phyloP scores from a whole-genome alignment of 306 rosid genomes.

The Medicago lupulina region DNA sequence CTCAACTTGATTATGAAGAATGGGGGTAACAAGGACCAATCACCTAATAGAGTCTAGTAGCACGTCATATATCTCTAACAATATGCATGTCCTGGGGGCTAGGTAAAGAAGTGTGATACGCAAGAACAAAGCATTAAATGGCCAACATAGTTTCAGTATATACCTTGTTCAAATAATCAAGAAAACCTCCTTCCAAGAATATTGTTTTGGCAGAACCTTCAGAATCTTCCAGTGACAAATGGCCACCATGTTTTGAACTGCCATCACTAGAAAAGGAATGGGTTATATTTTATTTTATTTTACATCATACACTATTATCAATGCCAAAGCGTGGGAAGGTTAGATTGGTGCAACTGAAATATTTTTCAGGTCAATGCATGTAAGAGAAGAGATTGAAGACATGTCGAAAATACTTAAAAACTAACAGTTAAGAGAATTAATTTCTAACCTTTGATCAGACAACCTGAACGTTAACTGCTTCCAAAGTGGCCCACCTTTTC shows the following conservation, averaged over 20 bases:
- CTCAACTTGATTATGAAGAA: conserved; percentile 12
- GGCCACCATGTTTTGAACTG: conserved; percentile 67
- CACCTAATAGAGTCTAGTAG: conserved; percentile 6
- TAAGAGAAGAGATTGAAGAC: conserved; percentile 24
- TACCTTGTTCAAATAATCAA: conserved; percentile 87
- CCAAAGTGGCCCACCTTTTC: conserved; percentile 93
- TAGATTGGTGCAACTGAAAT: conserved; percentile 2
- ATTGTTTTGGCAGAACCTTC: conserved; percentile 59
- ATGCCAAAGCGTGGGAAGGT: conserved; percentile 4
- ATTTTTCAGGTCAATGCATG: conserved; percentile 16
- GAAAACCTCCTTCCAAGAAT: conserved; percentile 81
- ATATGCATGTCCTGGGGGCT: conserved; percentile 18
- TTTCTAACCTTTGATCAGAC: conserved; percentile 76
- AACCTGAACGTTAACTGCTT: conserved; percentile 79
- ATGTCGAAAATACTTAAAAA: conserved; percentile 11
- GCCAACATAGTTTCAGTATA: conserved; percentile 31
- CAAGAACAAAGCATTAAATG: conserved; percentile 33
- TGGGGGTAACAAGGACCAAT: conserved; percentile 27
- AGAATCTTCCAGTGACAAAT: conserved; percentile 75
- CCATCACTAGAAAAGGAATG: conserved; percentile 59
- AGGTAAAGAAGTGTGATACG: conserved; percentile 21
- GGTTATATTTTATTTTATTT: not conserved
- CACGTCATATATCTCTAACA: conserved; percentile 32
- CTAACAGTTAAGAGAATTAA: conserved; percentile 23
- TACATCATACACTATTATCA: not conserved